Conservation (phyloP, 192 early-diverging fungal species). For the Coemansia aciculifera region DNA sequence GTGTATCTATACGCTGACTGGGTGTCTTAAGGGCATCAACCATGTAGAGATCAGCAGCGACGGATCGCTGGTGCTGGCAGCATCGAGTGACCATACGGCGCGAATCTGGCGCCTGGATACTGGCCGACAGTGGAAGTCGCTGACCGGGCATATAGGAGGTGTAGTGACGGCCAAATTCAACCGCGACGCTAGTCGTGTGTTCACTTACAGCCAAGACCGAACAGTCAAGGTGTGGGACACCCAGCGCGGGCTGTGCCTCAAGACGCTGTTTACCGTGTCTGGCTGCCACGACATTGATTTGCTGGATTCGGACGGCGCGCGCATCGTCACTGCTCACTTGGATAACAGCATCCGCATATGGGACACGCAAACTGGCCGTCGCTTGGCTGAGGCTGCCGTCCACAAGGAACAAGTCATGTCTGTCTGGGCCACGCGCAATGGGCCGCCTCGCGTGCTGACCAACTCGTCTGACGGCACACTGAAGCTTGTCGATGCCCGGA, state of each 20-base stretch:
- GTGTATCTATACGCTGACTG: constrained; percentile 63
- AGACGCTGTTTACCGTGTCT: constrained; percentile 91
- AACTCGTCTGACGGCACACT: constrained; percentile 94
- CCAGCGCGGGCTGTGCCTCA: constrained; percentile 81
- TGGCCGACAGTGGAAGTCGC: constrained; percentile 79
- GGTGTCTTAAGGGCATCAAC: constrained; percentile 83
- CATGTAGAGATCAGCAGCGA: constrained; percentile 62
- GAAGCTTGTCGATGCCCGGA: constrained; percentile 77
- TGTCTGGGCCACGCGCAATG: constrained; percentile 65
- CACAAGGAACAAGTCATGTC: constrained; percentile 91
- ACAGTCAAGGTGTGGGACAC: constrained; percentile 97
- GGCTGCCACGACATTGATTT: constrained; percentile 91
- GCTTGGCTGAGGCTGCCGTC: constrained; percentile 80
- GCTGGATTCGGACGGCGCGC: constrained; percentile 72
- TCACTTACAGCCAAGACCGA: constrained; percentile 93
- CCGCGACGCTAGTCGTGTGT: constrained; percentile 73
- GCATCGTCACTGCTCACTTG: constrained; percentile 89
- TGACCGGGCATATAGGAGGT: constrained; percentile 94
- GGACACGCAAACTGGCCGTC: constrained; percentile 81
- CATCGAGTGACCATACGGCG: constrained; percentile 88
- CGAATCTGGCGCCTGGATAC: constrained; percentile 85
- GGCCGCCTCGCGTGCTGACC: constrained; percentile 68
- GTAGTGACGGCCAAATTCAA: constrained; percentile 87
- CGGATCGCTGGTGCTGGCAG: constrained; percentile 57
- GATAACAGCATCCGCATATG: constrained; percentile 92